Base-by-base conservation (phyloP, 1,284 basidiomycete species). In the Heterobasidion occidentale region DNA sequence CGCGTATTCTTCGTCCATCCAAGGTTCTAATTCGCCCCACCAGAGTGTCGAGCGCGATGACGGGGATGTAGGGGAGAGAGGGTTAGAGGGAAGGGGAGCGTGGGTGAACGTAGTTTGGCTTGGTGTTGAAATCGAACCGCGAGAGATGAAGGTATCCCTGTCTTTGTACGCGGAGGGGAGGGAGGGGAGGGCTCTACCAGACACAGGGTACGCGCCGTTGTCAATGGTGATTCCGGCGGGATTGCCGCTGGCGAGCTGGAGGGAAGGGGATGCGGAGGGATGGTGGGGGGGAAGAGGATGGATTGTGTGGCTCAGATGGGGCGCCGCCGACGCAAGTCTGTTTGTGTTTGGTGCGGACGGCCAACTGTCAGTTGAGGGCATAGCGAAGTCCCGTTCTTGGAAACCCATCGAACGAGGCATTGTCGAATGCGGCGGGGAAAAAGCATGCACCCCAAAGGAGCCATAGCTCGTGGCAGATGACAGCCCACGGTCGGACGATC, bases 1-100 rank as follows among this genome's bases (percentile, higher is more conserved):
- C 49, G 83, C 88, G 74, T 92, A 93, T 68, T 90, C 86, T 78
- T 91, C 90, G 73, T 92, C 90, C 90, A 93, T 93, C 91, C 90
- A 93, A 64, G 86, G 83, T 70, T 93, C 91, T 57, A 92, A 79
- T 66, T 89, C 85, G 63, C 84, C 82, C 85, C 90, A 90, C 77
- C 83, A 88, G 58, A 92, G 82, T 20, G 86, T 85, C 45, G 77
- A 77, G 61, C 75, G 75, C 15, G 63, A 61, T 11, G 58, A 55
- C 51, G 74, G 64, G 8, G 67, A 51, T 52, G 61, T 59, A 7
- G 64, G 55, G 64, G 61, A 57, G 54, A 53, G 49, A 7, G 72
- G 63, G 59, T 65, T 70, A 45, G 63, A 15, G 36, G 59, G 42
- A 49, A 56, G 34, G 12, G 60, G 54, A 2, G 60, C 48, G 58